Evolutionary conservation across 148 eudicot genomes (phyloP).

Genomic region (Cornus suecica): DNA sequence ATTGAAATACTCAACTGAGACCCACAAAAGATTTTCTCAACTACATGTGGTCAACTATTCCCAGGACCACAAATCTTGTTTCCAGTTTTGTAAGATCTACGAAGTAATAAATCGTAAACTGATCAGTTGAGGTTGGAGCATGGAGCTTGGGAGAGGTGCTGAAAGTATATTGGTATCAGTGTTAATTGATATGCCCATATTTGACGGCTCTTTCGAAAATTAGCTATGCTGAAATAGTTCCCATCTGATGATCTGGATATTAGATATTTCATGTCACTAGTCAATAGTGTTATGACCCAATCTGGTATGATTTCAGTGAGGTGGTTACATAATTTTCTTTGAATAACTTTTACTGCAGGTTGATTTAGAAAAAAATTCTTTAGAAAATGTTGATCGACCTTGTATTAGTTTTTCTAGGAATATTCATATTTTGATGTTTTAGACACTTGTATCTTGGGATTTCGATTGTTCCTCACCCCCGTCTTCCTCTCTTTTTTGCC

Average conservation of each 20-base stretch:
- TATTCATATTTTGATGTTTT: too few relatives aligned
- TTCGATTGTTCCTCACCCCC: background rate
- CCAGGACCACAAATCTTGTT: too few relatives aligned
- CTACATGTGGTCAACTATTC: too few relatives aligned
- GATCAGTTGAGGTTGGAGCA: background rate
- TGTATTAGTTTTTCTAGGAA: too few relatives aligned
- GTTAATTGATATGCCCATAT: background rate
- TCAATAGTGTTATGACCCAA: background rate
- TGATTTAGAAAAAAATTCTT: too few relatives aligned
- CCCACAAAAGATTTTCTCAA: too few relatives aligned
- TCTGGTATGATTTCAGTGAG: too few relatives aligned
- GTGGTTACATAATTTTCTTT: too few relatives aligned
- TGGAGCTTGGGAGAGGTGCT: background rate
- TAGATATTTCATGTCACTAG: background rate
- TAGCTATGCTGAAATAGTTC: background rate
- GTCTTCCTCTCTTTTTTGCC: background rate
- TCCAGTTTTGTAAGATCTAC: background rate
- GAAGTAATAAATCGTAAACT: background rate
- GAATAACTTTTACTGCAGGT: too few relatives aligned
- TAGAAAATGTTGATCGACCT: too few relatives aligned
- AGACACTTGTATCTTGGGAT: background rate
- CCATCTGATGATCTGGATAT: background rate
- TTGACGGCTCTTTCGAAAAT: background rate
- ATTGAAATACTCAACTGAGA: background rate
- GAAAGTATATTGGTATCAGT: background rate